Conservation (phyloP, 768 basidiomycete genomes). For the Russula olivacea region DNA sequence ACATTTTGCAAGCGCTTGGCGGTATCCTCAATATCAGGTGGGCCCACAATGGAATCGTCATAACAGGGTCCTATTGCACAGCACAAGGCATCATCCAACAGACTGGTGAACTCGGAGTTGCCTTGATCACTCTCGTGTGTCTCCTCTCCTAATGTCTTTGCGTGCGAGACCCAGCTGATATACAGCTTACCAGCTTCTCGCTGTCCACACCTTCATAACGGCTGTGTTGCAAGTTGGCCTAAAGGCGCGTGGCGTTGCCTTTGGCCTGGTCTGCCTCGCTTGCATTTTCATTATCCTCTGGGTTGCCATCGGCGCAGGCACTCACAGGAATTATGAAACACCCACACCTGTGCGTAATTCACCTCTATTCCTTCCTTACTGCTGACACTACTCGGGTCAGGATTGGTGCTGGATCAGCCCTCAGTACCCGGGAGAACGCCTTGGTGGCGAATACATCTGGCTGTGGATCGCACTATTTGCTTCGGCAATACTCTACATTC, state of each 20-base stretch:
- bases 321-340: slow-evolving; percentile 28
- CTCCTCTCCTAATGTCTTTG: background rate
- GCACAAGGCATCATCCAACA: slow-evolving; percentile 40
- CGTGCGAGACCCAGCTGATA: slow-evolving; percentile 24
- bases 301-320: slow-evolving; percentile 32
- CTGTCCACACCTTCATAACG: slow-evolving; percentile 37
- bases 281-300: slow-evolving; percentile 31
- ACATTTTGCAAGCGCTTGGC: slow-evolving; percentile 37
- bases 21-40: slow-evolving; percentile 36
- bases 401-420: slow-evolving; percentile 44
- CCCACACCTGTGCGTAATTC: slow-evolving; percentile 34
- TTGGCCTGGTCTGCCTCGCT: slow-evolving; percentile 5
- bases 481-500: slow-evolving; percentile 34
- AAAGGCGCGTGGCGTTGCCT: slow-evolving; percentile 28
- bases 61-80: slow-evolving; percentile 34
- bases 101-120: slow-evolving; percentile 40
- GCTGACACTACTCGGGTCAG: slow-evolving; percentile 11
- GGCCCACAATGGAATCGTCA: slow-evolving; percentile 34
- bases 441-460: slow-evolving; percentile 43
- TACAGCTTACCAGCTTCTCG: slow-evolving; percentile 27
- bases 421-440: slow-evolving; percentile 30
- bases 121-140: slow-evolving; percentile 39
- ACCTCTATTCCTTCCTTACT: background rate
- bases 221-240: slow-evolving; percentile 36
- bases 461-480: slow-evolving; percentile 38